Evolutionary conservation across 2,329 filamentous ascomycete genomes (phyloP).

Genomic region (Calonectria henricotiae): DNA sequence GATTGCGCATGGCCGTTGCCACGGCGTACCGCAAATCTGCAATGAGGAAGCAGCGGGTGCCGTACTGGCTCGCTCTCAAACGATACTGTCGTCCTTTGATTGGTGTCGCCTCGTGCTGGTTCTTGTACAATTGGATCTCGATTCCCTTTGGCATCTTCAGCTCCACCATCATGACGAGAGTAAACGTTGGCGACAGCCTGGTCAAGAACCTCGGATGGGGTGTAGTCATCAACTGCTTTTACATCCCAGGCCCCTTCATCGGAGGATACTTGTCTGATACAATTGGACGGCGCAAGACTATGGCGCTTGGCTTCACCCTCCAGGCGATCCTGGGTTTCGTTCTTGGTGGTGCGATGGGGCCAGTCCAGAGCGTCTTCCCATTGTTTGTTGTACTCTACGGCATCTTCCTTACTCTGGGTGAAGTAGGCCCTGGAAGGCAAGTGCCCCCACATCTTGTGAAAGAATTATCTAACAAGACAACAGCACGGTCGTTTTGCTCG

Average conservation of each 20-base stretch:
- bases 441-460: neutral
- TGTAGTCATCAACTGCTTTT: conserved; percentile 67
- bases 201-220: conserved; percentile 64
- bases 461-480: conserved; percentile 1
- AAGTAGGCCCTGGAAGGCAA: conserved; percentile 67
- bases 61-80: conserved; percentile 65
- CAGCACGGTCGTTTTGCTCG: conserved; percentile 59
- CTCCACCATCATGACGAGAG: conserved; percentile 66
- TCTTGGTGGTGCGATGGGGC: conserved; percentile 64
- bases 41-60: conserved; percentile 63
- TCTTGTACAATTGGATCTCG: conserved; percentile 70
- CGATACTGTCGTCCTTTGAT: conserved; percentile 67
- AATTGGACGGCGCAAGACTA: conserved; percentile 67
- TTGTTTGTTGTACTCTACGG: conserved; percentile 69
- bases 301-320: conserved; percentile 66
- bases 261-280: conserved; percentile 66
- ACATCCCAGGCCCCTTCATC: conserved; percentile 65
- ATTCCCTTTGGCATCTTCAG: conserved; percentile 72
- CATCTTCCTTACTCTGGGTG: conserved; percentile 65
- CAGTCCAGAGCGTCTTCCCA: conserved; percentile 65
- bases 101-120: conserved; percentile 67
- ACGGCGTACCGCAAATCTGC: conserved; percentile 66
- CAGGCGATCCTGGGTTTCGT: conserved; percentile 67
- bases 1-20: conserved; percentile 68
- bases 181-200: conserved; percentile 61